These are phyloP conservation scores for Canariomyces notabilis DNA, from an alignment of 2,329 filamentous ascomycete species.

Conservation along the genomic window DNA sequence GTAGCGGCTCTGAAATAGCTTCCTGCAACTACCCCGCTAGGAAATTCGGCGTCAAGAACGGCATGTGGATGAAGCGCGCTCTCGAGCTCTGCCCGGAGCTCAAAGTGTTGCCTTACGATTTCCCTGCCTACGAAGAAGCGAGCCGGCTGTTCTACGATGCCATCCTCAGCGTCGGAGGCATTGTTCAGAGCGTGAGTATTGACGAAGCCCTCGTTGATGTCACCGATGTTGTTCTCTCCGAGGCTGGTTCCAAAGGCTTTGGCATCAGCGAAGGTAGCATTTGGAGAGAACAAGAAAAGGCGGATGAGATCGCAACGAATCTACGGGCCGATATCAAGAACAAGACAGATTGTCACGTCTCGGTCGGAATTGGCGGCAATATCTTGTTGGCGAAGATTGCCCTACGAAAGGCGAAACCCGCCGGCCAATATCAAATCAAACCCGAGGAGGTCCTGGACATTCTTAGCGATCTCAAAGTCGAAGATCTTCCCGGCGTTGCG, in stretches of 20 bases:
- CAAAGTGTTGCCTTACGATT: slow-evolving; percentile 92
- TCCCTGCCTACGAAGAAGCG: slow-evolving; percentile 87
- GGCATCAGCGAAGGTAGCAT: slow-evolving; percentile 63
- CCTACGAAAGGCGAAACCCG: slow-evolving; percentile 85
- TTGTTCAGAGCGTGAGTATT: slow-evolving; percentile 93
- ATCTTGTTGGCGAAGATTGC: slow-evolving; percentile 90
- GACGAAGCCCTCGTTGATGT: slow-evolving; percentile 91
- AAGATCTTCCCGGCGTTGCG: slow-evolving; percentile 85
- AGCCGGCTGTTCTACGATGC: slow-evolving; percentile 83
- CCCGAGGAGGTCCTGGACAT: slow-evolving; percentile 74
- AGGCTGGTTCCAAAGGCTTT: slow-evolving; percentile 60
- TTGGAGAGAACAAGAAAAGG: slow-evolving; percentile 73
- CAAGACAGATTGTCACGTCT: slow-evolving; percentile 80
- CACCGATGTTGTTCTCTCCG: slow-evolving; percentile 62
- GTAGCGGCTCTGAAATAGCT: slow-evolving; percentile 87
- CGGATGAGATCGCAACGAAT: slow-evolving; percentile 61
- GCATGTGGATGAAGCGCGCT: slow-evolving; percentile 98
- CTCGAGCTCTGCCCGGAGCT: slow-evolving; percentile 77
- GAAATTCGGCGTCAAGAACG: slow-evolving; percentile 83
- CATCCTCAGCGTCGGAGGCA: slow-evolving; percentile 71
- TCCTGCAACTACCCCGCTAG: slow-evolving; percentile 95
- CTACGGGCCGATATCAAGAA: slow-evolving; percentile 67
- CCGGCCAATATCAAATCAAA: slow-evolving; percentile 83
- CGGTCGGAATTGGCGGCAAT: slow-evolving; percentile 86
- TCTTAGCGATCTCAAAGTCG: slow-evolving; percentile 71